Evolutionary conservation across 345 rosid species (phyloP).

Genomic region (Eucalyptus victrix): DNA sequence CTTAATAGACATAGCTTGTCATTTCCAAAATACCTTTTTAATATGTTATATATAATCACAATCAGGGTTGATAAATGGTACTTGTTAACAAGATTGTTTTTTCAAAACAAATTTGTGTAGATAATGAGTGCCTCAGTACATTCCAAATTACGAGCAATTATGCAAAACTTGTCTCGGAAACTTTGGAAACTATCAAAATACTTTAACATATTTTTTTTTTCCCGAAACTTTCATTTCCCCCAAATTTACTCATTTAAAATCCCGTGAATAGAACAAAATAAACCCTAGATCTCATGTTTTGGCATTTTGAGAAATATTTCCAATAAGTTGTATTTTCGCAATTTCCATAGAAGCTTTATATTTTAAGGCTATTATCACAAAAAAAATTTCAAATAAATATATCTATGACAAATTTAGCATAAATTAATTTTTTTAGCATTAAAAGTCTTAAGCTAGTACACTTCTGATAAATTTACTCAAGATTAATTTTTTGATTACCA

Average conservation of each 20-base stretch:
- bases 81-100: neutral
- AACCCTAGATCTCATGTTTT: neutral
- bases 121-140: neutral
- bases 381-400: too few species aligned
- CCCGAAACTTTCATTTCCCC: neutral
- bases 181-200: neutral
- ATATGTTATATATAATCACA: neutral
- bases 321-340: neutral
- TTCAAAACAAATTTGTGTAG: neutral
- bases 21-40: neutral
- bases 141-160: neutral
- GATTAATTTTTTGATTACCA: rapidly evolving
- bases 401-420: too few species aligned
- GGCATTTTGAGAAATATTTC: neutral
- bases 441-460: too few species aligned
- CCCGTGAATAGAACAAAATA: neutral
- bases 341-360: neutral
- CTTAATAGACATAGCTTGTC: neutral
- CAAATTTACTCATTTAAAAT: neutral
- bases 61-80: neutral
- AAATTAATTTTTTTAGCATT: too few species aligned
- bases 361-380: too few species aligned
- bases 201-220: neutral
- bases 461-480: too few species aligned
- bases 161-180: neutral